Conservation (phyloP, 2,329 filamentous ascomycete genomes). For the Fonsecaea pedrosoi region DNA sequence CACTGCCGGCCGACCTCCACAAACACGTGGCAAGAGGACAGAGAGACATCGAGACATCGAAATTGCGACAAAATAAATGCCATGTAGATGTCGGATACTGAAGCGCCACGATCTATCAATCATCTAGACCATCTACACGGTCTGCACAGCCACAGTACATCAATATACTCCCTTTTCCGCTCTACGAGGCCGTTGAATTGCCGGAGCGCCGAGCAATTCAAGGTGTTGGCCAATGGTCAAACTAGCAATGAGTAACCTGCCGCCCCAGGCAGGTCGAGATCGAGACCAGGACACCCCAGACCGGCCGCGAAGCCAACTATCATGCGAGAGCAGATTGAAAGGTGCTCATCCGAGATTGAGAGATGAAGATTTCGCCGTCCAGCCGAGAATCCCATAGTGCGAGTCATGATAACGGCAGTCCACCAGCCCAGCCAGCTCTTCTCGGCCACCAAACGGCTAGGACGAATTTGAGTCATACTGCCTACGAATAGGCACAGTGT, state of each 20-base stretch:
- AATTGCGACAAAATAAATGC: background rate
- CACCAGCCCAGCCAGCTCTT: conserved; percentile 13
- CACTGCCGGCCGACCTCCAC: too few relatives aligned
- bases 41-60: too few relatives aligned
- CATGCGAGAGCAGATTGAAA: conserved; percentile 25
- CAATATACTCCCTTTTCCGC: too few relatives aligned
- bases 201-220: conserved; percentile 17
- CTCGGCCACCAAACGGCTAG: conserved; percentile 27
- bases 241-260: conserved; percentile 24
- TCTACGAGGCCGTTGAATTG: background rate
- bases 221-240: background rate
- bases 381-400: conserved; percentile 11
- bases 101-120: too few relatives aligned
- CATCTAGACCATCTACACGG: too few relatives aligned
- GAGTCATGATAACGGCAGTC: conserved; percentile 4
- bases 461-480: conserved; percentile 24
- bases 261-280: conserved; percentile 25
- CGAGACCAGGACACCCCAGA: conserved; percentile 29
- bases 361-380: conserved; percentile 10
- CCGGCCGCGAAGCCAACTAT: conserved; percentile 25
- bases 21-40: too few relatives aligned
- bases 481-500: conserved; percentile 22
- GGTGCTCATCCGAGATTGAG: conserved; percentile 8
- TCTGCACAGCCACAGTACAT: too few relatives aligned
- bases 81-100: too few relatives aligned